Conservation (phyloP, 2,329 filamentous ascomycete genomes). For the Cadophora sp. region DNA sequence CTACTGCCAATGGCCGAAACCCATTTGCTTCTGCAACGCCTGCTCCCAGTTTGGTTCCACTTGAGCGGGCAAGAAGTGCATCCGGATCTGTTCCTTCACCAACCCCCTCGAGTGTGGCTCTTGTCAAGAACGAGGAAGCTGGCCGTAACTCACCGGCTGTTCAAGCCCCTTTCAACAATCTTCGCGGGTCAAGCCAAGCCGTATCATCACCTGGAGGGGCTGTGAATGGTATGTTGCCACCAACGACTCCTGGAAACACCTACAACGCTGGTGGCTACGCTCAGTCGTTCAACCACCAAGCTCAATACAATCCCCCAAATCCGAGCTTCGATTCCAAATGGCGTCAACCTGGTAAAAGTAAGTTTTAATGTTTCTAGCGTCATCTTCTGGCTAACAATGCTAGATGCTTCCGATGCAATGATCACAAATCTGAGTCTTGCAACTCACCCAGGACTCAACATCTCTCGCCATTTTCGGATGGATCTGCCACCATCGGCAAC, state of each 20-base stretch:
- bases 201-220: constrained; percentile 37
- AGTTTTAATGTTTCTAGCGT: constrained; percentile 29
- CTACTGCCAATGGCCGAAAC: constrained; percentile 40
- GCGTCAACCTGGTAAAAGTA: constrained; percentile 55
- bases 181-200: constrained; percentile 50
- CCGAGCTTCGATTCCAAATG: constrained; percentile 51
- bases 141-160: constrained; percentile 42
- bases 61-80: constrained; percentile 43
- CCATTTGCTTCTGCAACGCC: constrained; percentile 39
- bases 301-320: constrained; percentile 41
- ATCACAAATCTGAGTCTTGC: constrained; percentile 70
- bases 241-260: constrained; percentile 39
- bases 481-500: constrained; percentile 69
- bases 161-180: constrained; percentile 32
- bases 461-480: constrained; percentile 66
- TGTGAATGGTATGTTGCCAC: constrained; percentile 41
- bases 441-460: constrained; percentile 70
- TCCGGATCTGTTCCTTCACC: constrained; percentile 43
- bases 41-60: constrained; percentile 38
- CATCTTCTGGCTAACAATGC: constrained; percentile 23
- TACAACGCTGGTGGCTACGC: constrained; percentile 39
- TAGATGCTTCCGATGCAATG: constrained; percentile 66
- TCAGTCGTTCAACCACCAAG: constrained; percentile 42
- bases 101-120: constrained; percentile 40
- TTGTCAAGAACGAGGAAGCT: constrained; percentile 48